Conservation (phyloP, 2,329 filamentous ascomycete genomes). For the Monosporascus sp. region DNA sequence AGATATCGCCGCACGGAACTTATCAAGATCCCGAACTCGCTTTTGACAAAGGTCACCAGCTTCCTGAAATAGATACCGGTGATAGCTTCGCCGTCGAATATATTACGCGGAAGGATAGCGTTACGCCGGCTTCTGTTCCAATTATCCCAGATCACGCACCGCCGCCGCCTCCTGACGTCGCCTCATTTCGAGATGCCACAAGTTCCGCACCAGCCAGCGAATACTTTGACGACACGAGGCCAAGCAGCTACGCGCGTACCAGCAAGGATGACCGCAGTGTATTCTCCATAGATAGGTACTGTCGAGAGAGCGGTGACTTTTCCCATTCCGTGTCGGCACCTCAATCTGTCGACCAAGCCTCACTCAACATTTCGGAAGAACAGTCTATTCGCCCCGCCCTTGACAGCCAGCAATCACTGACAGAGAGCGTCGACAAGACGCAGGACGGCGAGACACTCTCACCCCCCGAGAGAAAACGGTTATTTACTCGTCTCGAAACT, state of each 20-base stretch:
- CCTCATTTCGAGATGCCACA: constrained; percentile 19
- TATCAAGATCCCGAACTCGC: constrained; percentile 21
- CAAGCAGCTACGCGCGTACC: constrained; percentile 34
- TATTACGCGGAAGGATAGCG: constrained; percentile 28
- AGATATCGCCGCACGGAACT: constrained; percentile 27
- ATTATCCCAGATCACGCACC: constrained; percentile 44
- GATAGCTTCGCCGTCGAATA: constrained; percentile 47
- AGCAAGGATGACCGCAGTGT: constrained; percentile 37
- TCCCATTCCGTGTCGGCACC: constrained; percentile 37
- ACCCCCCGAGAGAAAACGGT: constrained; percentile 60
- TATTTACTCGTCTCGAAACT: constrained; percentile 75
- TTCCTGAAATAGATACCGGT: constrained; percentile 47
- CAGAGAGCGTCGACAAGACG: constrained; percentile 30
- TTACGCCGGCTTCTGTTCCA: constrained; percentile 17
- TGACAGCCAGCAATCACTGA: constrained; percentile 30
- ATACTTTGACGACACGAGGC: constrained; percentile 38
- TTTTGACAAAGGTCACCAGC: constrained; percentile 29
- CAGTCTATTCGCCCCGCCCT: constrained; percentile 31
- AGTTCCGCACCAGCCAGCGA: constrained; percentile 31
- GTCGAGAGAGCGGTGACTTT: constrained; percentile 41
- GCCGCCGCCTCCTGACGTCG: constrained; percentile 39
- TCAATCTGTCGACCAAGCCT: constrained; percentile 42
- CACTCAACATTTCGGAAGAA: constrained; percentile 37
- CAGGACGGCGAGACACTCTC: constrained; percentile 30
- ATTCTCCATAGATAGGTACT: constrained; percentile 38